phyloP scores from a whole-genome alignment of 495 filamentous ascomycete genomes.

The Penicillium angulare region DNA sequence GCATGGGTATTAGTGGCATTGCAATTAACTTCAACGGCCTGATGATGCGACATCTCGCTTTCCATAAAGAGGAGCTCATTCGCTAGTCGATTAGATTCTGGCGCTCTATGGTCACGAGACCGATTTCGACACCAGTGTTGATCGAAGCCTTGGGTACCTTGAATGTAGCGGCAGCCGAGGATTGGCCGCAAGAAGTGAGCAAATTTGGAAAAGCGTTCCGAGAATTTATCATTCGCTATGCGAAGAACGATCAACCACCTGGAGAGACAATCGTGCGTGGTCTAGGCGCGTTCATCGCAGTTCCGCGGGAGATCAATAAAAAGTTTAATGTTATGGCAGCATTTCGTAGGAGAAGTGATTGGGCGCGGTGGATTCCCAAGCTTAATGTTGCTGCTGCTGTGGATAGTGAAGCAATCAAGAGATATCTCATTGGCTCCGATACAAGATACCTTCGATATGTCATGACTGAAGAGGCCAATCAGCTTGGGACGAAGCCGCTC shows the following conservation, averaged over 20 bases:
- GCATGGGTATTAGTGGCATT: constrained; percentile 3
- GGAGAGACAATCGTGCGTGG: neutral
- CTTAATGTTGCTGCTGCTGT: constrained; percentile 2
- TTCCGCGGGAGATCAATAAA: neutral
- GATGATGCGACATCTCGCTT: constrained; percentile 6
- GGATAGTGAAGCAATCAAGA: neutral
- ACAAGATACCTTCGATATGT: neutral
- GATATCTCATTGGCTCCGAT: constrained; percentile 1
- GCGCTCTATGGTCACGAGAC: constrained; percentile 1
- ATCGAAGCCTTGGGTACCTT: constrained; percentile 5
- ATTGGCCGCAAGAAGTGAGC: constrained; percentile 9
- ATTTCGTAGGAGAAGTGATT: constrained; percentile 1
- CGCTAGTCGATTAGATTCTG: constrained; percentile 1
- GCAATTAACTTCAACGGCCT: constrained; percentile 8
- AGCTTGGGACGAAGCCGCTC: constrained; percentile 2
- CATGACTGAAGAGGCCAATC: neutral
- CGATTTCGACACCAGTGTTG: neutral
- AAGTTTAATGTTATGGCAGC: constrained; percentile 6
- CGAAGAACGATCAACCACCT: neutral
- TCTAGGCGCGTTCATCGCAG: constrained; percentile 4
- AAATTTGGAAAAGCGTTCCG: constrained; percentile 4
- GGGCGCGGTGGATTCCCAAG: constrained; percentile 8
- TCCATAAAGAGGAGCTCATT: neutral
- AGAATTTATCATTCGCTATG: neutral
- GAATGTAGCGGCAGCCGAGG: constrained; percentile 2